Evolutionary conservation across 495 filamentous ascomycete species (phyloP).

Genomic region (Xylaria flabelliformis): DNA sequence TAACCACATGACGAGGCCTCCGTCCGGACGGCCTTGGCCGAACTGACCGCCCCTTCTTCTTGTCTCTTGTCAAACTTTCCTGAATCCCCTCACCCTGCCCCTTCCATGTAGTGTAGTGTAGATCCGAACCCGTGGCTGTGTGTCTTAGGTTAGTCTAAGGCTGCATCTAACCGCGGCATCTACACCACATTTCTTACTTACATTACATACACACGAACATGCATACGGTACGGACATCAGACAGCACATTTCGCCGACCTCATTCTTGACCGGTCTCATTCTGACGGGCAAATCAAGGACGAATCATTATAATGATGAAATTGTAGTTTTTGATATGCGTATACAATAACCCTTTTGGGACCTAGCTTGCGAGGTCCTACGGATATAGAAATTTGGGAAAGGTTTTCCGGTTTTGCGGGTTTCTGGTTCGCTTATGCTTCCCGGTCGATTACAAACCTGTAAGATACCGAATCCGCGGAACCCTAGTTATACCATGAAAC

Average conservation of each 20-base stretch:
- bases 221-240: not conserved
- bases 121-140: not conserved
- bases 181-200: conserved; percentile 15
- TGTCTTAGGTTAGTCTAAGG: not conserved
- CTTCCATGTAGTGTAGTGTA: not conserved
- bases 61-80: not conserved
- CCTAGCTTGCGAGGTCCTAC: not conserved
- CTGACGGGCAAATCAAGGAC: not conserved
- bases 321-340: not conserved
- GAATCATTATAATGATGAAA: not conserved
- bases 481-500: not conserved
- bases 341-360: not conserved
- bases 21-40: conserved; percentile 4
- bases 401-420: not conserved
- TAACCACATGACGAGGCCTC: conserved; percentile 18
- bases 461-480: conserved; percentile 10
- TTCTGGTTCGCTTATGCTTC: conserved; percentile 5
- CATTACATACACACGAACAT: not conserved
- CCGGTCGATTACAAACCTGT: conserved; percentile 3
- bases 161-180: not conserved
- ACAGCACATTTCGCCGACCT: not conserved
- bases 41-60: conserved; percentile 18
- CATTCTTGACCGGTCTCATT: not conserved
- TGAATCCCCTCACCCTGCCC: not conserved
- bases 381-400: not conserved